A percentile compares a stretch with the other conserved stretches of the same genome.
Evolutionary conservation across 257 asterid species (phyloP).

Genomic region (Euphrasia confusa): DNA sequence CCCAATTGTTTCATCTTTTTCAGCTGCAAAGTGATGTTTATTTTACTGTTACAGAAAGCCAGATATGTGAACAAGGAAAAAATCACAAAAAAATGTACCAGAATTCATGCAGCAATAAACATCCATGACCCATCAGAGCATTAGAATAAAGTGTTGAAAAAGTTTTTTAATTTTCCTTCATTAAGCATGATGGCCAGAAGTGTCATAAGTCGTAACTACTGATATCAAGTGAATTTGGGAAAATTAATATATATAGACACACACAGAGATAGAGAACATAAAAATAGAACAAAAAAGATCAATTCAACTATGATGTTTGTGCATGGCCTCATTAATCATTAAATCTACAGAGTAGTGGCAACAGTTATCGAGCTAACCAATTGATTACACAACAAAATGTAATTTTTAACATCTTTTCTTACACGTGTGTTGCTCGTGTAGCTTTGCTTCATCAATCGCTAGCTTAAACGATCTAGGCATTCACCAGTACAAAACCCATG

Average conservation of each 20-base stretch:
- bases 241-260: background rate
- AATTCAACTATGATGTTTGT: slow-evolving; percentile 4
- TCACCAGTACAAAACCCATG: background rate
- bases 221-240: background rate
- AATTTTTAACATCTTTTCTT: too few species aligned
- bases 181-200: background rate
- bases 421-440: too few species aligned
- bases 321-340: background rate
- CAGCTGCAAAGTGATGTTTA: slow-evolving; percentile 41
- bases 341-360: too few species aligned
- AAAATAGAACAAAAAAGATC: background rate
- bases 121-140: background rate
- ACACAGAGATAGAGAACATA: too few species aligned
- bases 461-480: too few species aligned
- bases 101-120: slow-evolving; percentile 1
- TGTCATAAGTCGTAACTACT: too few species aligned
- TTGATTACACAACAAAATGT: too few species aligned
- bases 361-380: too few species aligned
- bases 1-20: slow-evolving; percentile 69
- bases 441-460: too few species aligned
- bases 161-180: background rate
- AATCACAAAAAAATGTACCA: background rate
- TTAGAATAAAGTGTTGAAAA: background rate
- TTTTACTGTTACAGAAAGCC: slow-evolving; percentile 7
- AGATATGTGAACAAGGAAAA: slow-evolving; percentile 19